phyloP scores from a whole-genome alignment of 2,329 filamentous ascomycete species.

The Talaromyces sp. region DNA sequence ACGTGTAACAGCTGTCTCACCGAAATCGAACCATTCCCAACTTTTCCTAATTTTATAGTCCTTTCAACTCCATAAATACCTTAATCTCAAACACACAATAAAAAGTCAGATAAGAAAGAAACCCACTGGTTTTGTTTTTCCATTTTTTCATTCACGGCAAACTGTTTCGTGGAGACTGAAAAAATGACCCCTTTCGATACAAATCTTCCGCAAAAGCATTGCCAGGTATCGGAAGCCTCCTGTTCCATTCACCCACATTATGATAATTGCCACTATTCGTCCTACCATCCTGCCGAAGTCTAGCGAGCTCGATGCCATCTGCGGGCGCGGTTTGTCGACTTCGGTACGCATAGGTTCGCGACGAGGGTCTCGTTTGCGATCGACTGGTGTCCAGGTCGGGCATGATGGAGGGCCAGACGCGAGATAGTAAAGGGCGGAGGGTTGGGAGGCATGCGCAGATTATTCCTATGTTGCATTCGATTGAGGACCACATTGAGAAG shows the following conservation, averaged over 20 bases:
- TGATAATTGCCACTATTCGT: neutral
- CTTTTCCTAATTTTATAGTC: neutral
- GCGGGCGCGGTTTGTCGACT: neutral
- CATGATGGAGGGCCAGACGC: slow-evolving; percentile 19
- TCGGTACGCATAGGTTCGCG: neutral
- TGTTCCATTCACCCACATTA: neutral
- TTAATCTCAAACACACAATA: neutral
- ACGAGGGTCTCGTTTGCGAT: neutral
- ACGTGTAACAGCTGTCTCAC: neutral
- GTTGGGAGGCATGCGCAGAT: slow-evolving; percentile 40
- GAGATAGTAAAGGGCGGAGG: slow-evolving; percentile 31
- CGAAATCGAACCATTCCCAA: neutral
- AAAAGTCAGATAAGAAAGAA: neutral
- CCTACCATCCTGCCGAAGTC: neutral
- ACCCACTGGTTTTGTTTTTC: neutral
- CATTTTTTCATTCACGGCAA: neutral
- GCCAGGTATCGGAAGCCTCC: slow-evolving; percentile 2
- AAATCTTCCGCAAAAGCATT: slow-evolving; percentile 11
- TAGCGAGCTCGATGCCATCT: neutral
- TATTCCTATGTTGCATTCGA: slow-evolving; percentile 38
- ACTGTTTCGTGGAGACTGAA: slow-evolving; percentile 4
- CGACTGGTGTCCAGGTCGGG: neutral
- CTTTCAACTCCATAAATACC: neutral
- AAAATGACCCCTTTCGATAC: slow-evolving; percentile 9
- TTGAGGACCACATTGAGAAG: slow-evolving; percentile 33